Evolutionary conservation across 2,329 filamentous ascomycete genomes (phyloP), one percentile per base, ranked within the genome.

Genomic region (Beauveria varroae): DNA sequence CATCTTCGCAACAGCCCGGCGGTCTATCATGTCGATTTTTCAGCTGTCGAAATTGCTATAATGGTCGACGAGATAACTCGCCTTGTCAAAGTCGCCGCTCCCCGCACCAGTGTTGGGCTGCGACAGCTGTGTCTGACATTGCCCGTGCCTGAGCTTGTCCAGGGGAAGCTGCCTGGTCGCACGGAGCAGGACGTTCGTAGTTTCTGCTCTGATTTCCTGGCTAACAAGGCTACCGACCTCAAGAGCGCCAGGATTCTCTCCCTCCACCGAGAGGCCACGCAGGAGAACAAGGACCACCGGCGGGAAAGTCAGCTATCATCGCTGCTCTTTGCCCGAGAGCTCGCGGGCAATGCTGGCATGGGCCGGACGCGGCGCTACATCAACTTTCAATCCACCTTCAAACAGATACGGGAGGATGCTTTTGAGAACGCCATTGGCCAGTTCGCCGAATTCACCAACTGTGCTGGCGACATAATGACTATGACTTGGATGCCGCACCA

Each of bases 401-500:
- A 68, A 24, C 77, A 73, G 43, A 69, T 73, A 26, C 71, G 73
- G 6, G 84, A 87, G 65, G 84, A 87, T 61, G 73, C 71, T 1
- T 64, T 87, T 5, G 84, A 87, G 65, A 84, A 87, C 61, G 73
- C 72, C 2, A 65, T 87, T 3, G 73, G 77, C 52, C 71, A 79
- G 9, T 74, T 78, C 30, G 74, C 79, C 3, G 80, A 86, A 66
- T 87, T 83, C 76, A 83, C 79, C 2, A 81, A 83, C 65, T 86
- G 83, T 57, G 84, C 85, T 34, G 85, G 85, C 3, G 85, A 87
- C 66, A 80, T 87, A 49, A 75, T 79, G 24, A 81, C 84, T 2
- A 75, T 86, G 54, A 77, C 76, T 20, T 88, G 85, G 85, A 74
- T 82, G 0, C 81, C 81, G 0, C 67, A 80, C 22, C 68, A 76